Evolutionary conservation across 805 yeast genomes (phyloP), one percentile per base, ranked within the genome.

Genomic region (Hanseniaspora hatyaiensis): DNA sequence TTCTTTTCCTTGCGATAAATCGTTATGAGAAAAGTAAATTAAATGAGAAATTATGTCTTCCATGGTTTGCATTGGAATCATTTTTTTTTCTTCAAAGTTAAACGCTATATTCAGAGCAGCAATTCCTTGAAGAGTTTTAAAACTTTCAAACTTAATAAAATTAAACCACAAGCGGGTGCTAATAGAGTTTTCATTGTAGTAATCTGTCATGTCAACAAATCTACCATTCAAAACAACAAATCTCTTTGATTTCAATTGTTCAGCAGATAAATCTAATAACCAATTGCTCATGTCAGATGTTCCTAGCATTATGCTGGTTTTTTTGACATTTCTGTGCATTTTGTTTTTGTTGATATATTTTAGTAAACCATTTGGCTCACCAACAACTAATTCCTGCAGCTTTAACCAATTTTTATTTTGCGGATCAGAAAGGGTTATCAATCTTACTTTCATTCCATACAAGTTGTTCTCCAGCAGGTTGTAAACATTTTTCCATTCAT

Each of bases 211-310:
- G 53, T 59, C 69, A 47, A 71, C 65, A 60, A 58, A 58, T 53
- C 86, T 69, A 12, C 86, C 82, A 55, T 78, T 78, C 20, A 77
- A 54, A 8, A 75, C 56, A 8, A 78, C 40, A 49, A 70, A 72
- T 1, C 69, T 57, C 23, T 59, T 61, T 8, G 63, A 59, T 1
- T 68, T 63, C 5, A 55, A 34, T 29, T 51, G 52, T 11, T 44
- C 34, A 8, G 18, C 15, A 12, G 58, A 50, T 3, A 62, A 31
- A 49, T 58, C 62, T 1, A 55, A 55, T n/a, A 63, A 34, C 65
- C 65, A 48, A 5, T 34, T 31, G 12, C 47, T 36, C 11, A 48
- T 41, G 8, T 41, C 47, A 22, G 34, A n/a, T 11, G 19, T 24
- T 22, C 34, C 9, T 15, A 15, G 20, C 6, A 31, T n/a, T 26